phyloP scores from a whole-genome alignment of 768 basidiomycete species.

The Mycena pura region DNA sequence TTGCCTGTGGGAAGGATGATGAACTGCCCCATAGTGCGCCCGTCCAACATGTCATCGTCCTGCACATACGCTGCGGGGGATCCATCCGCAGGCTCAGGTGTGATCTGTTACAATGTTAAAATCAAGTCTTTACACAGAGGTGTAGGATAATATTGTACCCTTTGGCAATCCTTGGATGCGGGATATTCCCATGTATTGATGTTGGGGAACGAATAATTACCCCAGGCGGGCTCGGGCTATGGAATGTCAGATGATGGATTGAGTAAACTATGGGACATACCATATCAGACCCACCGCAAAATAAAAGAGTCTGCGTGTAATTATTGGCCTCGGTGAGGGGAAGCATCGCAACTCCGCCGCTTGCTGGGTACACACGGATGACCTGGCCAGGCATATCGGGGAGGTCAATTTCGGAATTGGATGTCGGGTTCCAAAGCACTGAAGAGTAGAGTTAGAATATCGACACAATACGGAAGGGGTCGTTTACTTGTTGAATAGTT shows the following conservation, averaged over 20 bases:
- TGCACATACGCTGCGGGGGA: conserved; percentile 63
- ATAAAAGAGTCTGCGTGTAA: conserved; percentile 83
- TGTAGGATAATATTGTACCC: no score
- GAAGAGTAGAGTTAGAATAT: conserved; percentile 18
- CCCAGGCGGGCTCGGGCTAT: conserved; percentile 71
- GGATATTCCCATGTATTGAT: conserved; percentile 78
- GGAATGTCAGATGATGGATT: no score
- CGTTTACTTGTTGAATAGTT: conserved; percentile 75
- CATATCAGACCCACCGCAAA: conserved; percentile 79
- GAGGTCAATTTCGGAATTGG: conserved; percentile 64
- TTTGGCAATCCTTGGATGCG: conserved; percentile 77
- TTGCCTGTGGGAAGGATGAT: conserved; percentile 82
- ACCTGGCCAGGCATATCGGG: conserved; percentile 78
- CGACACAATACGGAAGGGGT: background rate
- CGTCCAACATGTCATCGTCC: conserved; percentile 78
- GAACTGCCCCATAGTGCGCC: conserved; percentile 92
- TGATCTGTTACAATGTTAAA: no score
- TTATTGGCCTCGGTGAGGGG: conserved; percentile 90
- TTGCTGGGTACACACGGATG: conserved; percentile 58
- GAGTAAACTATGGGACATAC: no score
- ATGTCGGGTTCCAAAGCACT: conserved; percentile 59
- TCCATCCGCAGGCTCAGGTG: conserved; percentile 81
- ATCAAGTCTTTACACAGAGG: no score
- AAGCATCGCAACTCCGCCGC: conserved; percentile 84
- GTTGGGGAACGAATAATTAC: conserved; percentile 76